These are phyloP conservation scores for Chalciporus sp. DNA, from an alignment of 1,284 basidiomycete genomes.

Conservation along the genomic window DNA sequence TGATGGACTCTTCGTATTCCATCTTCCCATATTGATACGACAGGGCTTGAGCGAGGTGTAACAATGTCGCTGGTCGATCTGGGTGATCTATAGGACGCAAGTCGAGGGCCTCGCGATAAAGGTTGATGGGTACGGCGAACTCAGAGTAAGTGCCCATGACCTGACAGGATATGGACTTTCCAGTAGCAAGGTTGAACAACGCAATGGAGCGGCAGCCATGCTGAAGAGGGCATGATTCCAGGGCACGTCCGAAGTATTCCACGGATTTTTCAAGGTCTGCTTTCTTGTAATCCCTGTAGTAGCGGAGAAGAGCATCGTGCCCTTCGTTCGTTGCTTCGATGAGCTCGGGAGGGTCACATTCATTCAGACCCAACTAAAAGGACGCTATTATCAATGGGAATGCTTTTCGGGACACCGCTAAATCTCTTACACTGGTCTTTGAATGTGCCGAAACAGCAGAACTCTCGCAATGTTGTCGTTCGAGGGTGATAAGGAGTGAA, in stretches of 20 bases:
- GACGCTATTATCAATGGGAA: neutral
- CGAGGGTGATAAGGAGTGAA: neutral
- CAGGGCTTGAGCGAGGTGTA: conserved; percentile 9
- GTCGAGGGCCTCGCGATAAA: conserved; percentile 5
- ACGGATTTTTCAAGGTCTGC: conserved; percentile 7
- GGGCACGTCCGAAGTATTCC: conserved; percentile 3
- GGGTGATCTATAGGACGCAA: conserved; percentile 1
- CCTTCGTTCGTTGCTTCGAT: conserved; percentile 4
- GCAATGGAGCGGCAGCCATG: neutral
- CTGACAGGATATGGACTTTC: conserved; percentile 2
- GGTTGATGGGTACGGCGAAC: neutral
- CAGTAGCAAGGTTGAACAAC: conserved; percentile 17
- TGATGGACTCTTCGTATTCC: neutral
- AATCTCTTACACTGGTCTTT: too few relatives aligned
- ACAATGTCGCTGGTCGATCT: conserved; percentile 10
- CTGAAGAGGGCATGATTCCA: neutral
- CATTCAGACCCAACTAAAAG: neutral
- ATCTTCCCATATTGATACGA: neutral
- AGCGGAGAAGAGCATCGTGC: conserved; percentile 1
- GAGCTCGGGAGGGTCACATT: neutral
- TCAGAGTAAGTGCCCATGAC: neutral
- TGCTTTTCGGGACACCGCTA: neutral
- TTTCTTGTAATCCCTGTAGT: neutral
- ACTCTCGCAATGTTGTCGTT: too few relatives aligned
- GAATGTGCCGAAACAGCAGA: too few relatives aligned